phyloP scores from a whole-genome alignment of 257 asterid species.

The Scutellaria minor region DNA sequence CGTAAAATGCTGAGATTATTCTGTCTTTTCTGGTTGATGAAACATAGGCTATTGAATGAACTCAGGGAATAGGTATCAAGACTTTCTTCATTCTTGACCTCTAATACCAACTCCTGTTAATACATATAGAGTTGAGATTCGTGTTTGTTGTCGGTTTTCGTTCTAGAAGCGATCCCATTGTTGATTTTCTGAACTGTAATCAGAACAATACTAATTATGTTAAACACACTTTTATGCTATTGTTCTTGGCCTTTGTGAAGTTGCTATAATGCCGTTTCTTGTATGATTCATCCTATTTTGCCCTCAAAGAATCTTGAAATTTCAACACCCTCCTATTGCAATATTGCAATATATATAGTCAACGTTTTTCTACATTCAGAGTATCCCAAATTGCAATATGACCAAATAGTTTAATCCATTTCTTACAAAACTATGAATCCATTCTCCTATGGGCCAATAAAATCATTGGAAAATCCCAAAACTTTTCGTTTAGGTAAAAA shows the following conservation, averaged over 20 bases:
- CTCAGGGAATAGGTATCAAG: not conserved
- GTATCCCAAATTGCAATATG: no score
- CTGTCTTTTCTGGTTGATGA: not conserved
- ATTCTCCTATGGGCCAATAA: slow-evolving; percentile 19
- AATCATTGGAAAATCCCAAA: slow-evolving; percentile 23
- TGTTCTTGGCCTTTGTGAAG: not conserved
- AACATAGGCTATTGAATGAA: not conserved
- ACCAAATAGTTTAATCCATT: not conserved
- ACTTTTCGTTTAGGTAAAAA: slow-evolving; percentile 7
- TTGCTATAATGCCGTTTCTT: no score
- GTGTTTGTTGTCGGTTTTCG: not conserved
- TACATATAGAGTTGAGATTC: slow-evolving; percentile 34
- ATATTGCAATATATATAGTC: no score
- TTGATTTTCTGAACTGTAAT: slow-evolving; percentile 21
- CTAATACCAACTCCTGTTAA: slow-evolving; percentile 27
- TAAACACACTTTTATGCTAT: slow-evolving; percentile 6
- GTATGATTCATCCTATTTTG: no score
- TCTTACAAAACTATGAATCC: slow-evolving; percentile 41
- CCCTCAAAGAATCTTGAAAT: no score
- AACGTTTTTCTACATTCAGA: no score
- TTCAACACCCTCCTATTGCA: no score
- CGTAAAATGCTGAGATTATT: slow-evolving; percentile 39
- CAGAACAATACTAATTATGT: slow-evolving; percentile 7
- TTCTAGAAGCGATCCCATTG: slow-evolving; percentile 6
- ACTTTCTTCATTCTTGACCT: not conserved